Percentiles rank a stretch among this genome's conserved stretches.
These are phyloP conservation scores for Leptomonas pyrrhocoris DNA, from an alignment of 208 protist species.

Conservation along the genomic window DNA sequence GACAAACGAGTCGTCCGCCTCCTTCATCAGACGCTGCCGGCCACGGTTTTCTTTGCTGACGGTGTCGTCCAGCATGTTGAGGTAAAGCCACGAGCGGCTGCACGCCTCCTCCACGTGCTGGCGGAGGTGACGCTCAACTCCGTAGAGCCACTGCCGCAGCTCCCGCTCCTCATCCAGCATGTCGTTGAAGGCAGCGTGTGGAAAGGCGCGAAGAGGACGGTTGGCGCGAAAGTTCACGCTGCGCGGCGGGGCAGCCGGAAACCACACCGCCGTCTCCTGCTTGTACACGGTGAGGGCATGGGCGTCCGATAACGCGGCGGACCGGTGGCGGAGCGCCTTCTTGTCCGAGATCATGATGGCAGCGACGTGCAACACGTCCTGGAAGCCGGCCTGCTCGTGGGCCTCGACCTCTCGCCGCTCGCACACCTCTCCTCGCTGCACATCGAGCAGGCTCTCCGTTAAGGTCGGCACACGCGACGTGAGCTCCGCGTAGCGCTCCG, in stretches of 20 bases:
- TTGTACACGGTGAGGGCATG: slow-evolving; percentile 39
- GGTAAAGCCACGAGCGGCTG: slow-evolving; percentile 48
- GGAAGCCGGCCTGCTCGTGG: slow-evolving; percentile 35
- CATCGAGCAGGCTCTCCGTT: slow-evolving; percentile 49
- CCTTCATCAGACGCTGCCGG: slow-evolving; percentile 49
- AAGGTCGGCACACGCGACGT: slow-evolving; percentile 39
- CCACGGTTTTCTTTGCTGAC: slow-evolving; percentile 33
- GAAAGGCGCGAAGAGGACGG: slow-evolving; percentile 44
- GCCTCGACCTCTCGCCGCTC: slow-evolving; percentile 55
- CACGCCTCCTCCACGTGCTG: slow-evolving; percentile 56
- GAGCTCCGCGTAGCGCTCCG: slow-evolving; percentile 69
- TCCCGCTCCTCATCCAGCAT: slow-evolving; percentile 70
- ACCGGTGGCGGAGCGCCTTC: slow-evolving; percentile 39
- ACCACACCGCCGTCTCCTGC: slow-evolving; percentile 59
- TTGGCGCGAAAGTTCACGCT: slow-evolving; percentile 34
- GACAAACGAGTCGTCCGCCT: slow-evolving; percentile 55
- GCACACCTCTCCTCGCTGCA: slow-evolving; percentile 66
- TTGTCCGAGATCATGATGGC: slow-evolving; percentile 69
- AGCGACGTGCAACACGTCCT: slow-evolving; percentile 64
- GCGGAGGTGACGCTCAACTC: slow-evolving; percentile 60
- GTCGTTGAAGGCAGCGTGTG: slow-evolving; percentile 44
- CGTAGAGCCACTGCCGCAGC: slow-evolving; percentile 66
- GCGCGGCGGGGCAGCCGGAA: slow-evolving; percentile 40
- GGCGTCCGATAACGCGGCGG: slow-evolving; percentile 29
- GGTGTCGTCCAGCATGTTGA: slow-evolving; percentile 46